Evolutionary conservation across 164 flowering plant species (phyloP).

Genomic region (Platanus orientalis): DNA sequence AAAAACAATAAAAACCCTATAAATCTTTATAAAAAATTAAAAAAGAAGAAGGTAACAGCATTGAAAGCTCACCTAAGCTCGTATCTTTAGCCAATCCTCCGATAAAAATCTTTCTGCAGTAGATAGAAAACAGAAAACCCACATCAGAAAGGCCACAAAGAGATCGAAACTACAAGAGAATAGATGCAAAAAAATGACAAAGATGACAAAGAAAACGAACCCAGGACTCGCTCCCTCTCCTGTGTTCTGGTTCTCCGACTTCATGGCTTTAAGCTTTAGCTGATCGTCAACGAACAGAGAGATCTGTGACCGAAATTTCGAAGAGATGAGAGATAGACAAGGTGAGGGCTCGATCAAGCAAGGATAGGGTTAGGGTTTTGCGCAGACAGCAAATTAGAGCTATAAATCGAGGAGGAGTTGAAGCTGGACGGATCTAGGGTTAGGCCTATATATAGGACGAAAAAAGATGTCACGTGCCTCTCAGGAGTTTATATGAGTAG

Average conservation of each 20-base stretch:
- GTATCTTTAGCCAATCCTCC: constrained; percentile 85
- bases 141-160: not conserved
- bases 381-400: too few relatives aligned
- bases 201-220: constrained; percentile 18
- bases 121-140: not conserved
- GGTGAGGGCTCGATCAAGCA: not conserved
- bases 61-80: constrained; percentile 34
- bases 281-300: not conserved
- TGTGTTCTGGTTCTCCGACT: constrained; percentile 23
- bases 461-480: too few relatives aligned
- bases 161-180: not conserved
- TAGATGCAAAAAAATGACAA: not conserved
- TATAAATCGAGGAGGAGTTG: too few relatives aligned
- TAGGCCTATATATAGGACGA: too few relatives aligned
- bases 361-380: not conserved
- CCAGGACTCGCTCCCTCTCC: constrained; percentile 73
- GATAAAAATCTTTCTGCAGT: constrained; percentile 79
- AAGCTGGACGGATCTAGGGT: too few relatives aligned
- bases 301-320: too few relatives aligned
- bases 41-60: not conserved
- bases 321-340: too few relatives aligned
- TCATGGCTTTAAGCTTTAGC: constrained; percentile 26
- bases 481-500: too few relatives aligned
- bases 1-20: not conserved
- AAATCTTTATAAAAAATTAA: too few relatives aligned